phyloP scores from a whole-genome alignment of 106 monocot genomes.

The Allium sativum region DNA sequence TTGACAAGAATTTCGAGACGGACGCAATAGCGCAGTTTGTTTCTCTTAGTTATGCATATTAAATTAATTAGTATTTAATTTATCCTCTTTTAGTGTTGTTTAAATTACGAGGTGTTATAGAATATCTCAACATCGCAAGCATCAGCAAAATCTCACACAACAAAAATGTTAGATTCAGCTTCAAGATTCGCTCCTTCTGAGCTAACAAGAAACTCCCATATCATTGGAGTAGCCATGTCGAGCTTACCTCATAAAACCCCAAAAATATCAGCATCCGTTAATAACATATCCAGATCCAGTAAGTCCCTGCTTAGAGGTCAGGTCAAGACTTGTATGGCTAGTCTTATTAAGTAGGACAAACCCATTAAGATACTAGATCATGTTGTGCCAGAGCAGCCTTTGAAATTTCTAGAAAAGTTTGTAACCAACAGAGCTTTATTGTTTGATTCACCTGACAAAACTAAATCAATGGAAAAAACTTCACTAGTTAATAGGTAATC shows the following conservation, averaged over 20 bases:
- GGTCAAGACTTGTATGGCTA: conserved; percentile 30
- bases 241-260: conserved; percentile 26
- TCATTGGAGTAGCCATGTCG: conserved; percentile 51
- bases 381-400: conserved; percentile 10
- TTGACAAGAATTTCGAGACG: too few relatives aligned
- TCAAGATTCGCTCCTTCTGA: conserved; percentile 41
- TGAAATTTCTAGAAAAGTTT: conserved; percentile 12
- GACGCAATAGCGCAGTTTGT: too few relatives aligned
- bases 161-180: conserved; percentile 20
- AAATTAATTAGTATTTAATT: too few relatives aligned
- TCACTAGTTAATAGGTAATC: too few relatives aligned
- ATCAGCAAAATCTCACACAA: neutral
- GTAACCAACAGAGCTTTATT: conserved; percentile 56
- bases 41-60: too few relatives aligned
- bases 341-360: neutral
- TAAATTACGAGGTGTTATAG: too few relatives aligned
- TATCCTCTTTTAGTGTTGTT: too few relatives aligned
- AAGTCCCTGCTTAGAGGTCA: conserved; percentile 87
- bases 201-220: conserved; percentile 91
- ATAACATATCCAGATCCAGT: conserved; percentile 60
- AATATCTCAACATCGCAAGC: conserved; percentile 35
- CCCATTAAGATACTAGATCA: conserved; percentile 5
- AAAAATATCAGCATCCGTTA: neutral
- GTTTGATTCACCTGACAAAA: conserved; percentile 76
- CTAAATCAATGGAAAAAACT: conserved; percentile 13